These are phyloP conservation scores for Fraxinus paxiana DNA, from an alignment of 305 asterid species.

Conservation along the genomic window DNA sequence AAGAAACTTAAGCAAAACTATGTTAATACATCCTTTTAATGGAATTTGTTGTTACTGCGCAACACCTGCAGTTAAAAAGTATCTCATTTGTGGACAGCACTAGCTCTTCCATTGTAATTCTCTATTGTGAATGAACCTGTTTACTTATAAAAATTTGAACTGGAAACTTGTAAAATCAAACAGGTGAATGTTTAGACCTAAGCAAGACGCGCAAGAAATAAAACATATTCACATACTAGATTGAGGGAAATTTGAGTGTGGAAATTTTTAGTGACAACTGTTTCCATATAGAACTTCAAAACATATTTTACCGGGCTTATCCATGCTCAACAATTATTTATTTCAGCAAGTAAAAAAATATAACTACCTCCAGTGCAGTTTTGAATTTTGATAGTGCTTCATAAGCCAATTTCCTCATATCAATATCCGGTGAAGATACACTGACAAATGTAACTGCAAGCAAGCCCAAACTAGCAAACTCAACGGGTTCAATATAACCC, in stretches of 20 bases:
- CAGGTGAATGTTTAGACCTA: background rate
- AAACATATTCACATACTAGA: background rate
- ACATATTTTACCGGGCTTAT: background rate
- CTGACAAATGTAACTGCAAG: slow-evolving; percentile 78
- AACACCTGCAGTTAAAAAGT: background rate
- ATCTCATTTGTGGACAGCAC: background rate
- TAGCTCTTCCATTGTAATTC: background rate
- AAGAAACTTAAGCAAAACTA: background rate
- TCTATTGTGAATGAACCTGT: background rate
- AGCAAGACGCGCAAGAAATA: background rate
- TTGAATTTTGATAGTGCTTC: slow-evolving; percentile 67
- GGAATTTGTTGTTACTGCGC: background rate
- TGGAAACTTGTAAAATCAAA: background rate
- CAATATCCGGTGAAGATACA: slow-evolving; percentile 72
- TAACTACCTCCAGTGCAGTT: slow-evolving; percentile 60
- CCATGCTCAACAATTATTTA: background rate
- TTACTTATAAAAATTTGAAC: background rate
- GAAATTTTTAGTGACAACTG: background rate
- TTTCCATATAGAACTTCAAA: background rate
- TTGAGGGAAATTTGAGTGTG: background rate
- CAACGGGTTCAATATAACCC: slow-evolving; percentile 72
- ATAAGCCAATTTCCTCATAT: slow-evolving; percentile 73
- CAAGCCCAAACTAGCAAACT: slow-evolving; percentile 83
- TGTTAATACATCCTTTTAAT: background rate
- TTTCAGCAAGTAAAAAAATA: background rate